Base-by-base conservation (phyloP, 2,329 filamentous ascomycete genomes). In the Aspergillus fumigatus region DNA sequence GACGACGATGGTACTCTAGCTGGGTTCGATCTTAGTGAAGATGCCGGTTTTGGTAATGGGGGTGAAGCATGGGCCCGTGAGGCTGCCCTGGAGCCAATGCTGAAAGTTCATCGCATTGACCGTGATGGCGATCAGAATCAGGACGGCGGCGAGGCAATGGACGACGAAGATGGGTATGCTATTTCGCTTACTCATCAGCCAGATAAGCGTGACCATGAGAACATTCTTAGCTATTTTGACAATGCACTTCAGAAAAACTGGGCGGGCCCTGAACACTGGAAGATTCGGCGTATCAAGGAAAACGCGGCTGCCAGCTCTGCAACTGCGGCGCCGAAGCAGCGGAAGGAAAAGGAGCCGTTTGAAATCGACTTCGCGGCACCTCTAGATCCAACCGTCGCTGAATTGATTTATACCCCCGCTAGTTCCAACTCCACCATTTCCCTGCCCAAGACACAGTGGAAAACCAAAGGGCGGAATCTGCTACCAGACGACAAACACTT, bases 401-500 rank as follows among this genome's bases (percentile, higher is more conserved):
- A 96, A 62, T 76, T 86, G 19, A 85, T 97, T 35, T 92, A 93
- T 73, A 94, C 88, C 0, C 86, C 88, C 57, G 91, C 93, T 6
- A 82, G 87, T 19, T 90, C 87, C 52, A 95, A 92, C 70, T 84
- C 89, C 3, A 83, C 86, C 41, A 96, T 97, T 64, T 90, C 86
- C 49, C 73, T 99, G 63, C 89, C 93, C 19, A 97, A 96, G 78
- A 90, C 92, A 63, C 92, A 97, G 73, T 95, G 93, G 91, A 94
- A 90, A 73, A 94, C 90, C 41, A 96, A 96, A 74, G 92, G 89
- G 1, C 85, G 91, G 50, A 96, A 99, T 70, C 82, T 99, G 3
- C 84, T 99, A 4, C 93, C 95, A 2, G 94, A 99, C 68, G 94
- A 99, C 76, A 97, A 97, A 75, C 92, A 97, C 72, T 97, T 99